A percentile compares a stretch with the other conserved stretches of the same genome.
Conservation (phyloP, 1,139 yeast species). For the Sugiyamaella sp. region DNA sequence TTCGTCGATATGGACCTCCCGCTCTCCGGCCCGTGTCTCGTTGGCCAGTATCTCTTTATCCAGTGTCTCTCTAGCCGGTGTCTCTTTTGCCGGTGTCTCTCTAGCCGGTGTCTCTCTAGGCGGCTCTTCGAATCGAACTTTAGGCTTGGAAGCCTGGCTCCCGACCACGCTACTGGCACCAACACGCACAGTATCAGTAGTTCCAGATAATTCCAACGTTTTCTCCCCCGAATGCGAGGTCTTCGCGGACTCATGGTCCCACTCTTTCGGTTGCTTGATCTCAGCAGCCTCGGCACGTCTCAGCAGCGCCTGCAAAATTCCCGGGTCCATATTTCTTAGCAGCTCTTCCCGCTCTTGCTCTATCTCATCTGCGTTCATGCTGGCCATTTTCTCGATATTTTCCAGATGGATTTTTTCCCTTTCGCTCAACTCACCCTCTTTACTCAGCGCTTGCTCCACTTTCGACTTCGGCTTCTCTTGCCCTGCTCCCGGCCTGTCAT, state of each 20-base stretch:
- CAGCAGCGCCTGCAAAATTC: conserved; percentile 59
- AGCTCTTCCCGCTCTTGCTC: conserved; percentile 68
- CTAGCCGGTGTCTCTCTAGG: no score
- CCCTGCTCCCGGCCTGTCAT: neutral
- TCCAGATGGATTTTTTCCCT: conserved; percentile 77
- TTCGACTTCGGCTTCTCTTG: conserved; percentile 7
- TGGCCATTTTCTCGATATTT: conserved; percentile 62
- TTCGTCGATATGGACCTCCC: neutral
- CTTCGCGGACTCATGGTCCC: conserved; percentile 54
- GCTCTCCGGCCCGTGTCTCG: neutral
- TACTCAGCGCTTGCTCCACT: conserved; percentile 14
- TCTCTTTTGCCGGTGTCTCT: no score
- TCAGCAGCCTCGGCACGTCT: conserved; percentile 37
- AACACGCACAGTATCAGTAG: no score
- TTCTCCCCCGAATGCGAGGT: neutral
- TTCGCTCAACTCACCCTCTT: conserved; percentile 44
- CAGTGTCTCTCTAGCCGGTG: no score
- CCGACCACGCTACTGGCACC: no score
- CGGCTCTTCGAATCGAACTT: no score
- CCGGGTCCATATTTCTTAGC: conserved; percentile 67
- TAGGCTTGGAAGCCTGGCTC: no score
- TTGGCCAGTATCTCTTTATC: conserved; percentile 19
- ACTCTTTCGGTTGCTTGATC: conserved; percentile 42
- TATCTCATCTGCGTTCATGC: conserved; percentile 70
- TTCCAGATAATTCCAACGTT: no score